Percentiles rank a stretch among this genome's conserved stretches.
These are phyloP conservation scores for Rosellinia necatrix DNA, from an alignment of 2,329 filamentous ascomycete genomes.

Conservation along the genomic window DNA sequence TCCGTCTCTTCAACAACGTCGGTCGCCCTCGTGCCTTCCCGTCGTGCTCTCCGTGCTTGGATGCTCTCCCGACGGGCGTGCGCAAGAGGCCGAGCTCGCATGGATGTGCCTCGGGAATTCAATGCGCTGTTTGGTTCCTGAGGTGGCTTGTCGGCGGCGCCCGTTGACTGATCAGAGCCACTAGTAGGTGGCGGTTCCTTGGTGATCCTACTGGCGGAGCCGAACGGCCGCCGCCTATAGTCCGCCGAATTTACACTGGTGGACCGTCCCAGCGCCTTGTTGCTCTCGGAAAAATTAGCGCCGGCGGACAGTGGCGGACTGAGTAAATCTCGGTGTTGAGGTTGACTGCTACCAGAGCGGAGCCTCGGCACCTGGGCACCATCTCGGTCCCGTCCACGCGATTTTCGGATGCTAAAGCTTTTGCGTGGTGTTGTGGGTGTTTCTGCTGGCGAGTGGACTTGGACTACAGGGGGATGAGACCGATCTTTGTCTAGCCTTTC, in stretches of 20 bases:
- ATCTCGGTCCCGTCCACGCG: slow-evolving; percentile 56
- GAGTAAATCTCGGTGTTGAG: slow-evolving; percentile 78
- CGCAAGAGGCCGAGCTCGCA: slow-evolving; percentile 83
- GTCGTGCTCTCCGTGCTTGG: slow-evolving; percentile 76
- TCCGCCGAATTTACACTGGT: slow-evolving; percentile 92
- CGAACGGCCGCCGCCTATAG: slow-evolving; percentile 66
- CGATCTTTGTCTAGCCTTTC: slow-evolving; percentile 66
- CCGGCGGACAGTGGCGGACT: slow-evolving; percentile 71
- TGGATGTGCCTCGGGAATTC: slow-evolving; percentile 64
- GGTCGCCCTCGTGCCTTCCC: slow-evolving; percentile 73
- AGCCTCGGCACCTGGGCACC: slow-evolving; percentile 52
- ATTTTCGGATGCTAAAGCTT: slow-evolving; percentile 81
- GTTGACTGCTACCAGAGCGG: slow-evolving; percentile 65
- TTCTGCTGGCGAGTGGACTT: slow-evolving; percentile 78
- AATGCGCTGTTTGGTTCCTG: slow-evolving; percentile 57
- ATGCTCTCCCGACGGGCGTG: slow-evolving; percentile 91
- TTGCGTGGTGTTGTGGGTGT: slow-evolving; percentile 70
- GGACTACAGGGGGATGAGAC: slow-evolving; percentile 73
- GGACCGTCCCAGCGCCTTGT: slow-evolving; percentile 78
- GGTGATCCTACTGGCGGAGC: slow-evolving; percentile 48
- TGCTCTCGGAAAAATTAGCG: slow-evolving; percentile 58
- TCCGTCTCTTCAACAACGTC: slow-evolving; percentile 93
- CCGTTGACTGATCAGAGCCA: slow-evolving; percentile 75
- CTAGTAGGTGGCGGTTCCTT: slow-evolving; percentile 76
- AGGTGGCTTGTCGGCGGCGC: slow-evolving; percentile 57